A percentile compares a stretch with the other conserved stretches of the same genome.
Conservation (phyloP, 2,329 filamentous ascomycete species). For the Fusarium sp. region DNA sequence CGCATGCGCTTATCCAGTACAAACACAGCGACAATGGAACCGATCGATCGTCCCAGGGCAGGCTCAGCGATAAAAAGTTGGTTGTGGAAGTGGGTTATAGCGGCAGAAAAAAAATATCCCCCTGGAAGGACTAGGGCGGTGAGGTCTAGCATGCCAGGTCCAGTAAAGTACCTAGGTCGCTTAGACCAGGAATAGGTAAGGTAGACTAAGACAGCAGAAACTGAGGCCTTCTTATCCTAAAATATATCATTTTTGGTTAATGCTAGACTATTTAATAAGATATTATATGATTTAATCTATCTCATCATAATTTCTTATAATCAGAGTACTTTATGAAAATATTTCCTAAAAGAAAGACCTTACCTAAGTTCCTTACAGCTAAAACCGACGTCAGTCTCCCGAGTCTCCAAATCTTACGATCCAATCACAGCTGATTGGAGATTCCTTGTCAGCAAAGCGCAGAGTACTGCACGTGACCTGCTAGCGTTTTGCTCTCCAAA, state of each 20-base stretch:
- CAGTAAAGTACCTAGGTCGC: too few species aligned
- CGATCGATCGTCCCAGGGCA: constrained; percentile 41
- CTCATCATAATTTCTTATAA: too few species aligned
- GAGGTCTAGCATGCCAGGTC: constrained; percentile 4
- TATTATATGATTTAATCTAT: too few species aligned
- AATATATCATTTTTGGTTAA: too few species aligned
- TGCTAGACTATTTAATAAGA: too few species aligned
- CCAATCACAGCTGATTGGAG: constrained; percentile 11
- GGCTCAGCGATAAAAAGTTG: constrained; percentile 42
- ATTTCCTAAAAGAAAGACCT: too few species aligned
- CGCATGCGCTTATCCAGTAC: constrained; percentile 22
- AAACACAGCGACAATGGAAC: constrained; percentile 23
- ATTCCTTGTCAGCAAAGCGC: constrained; percentile 15
- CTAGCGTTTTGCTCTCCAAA: constrained; percentile 47
- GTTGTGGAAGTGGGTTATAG: constrained; percentile 44
- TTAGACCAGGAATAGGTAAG: too few species aligned
- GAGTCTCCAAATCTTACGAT: background rate
- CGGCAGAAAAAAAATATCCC: constrained; percentile 48
- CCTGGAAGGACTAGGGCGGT: constrained; percentile 41
- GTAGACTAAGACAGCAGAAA: too few species aligned
- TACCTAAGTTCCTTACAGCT: constrained; percentile 5
- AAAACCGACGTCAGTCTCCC: constrained; percentile 37
- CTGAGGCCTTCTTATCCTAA: too few species aligned
- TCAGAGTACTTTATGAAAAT: too few species aligned
- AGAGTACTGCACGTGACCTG: constrained; percentile 37